phyloP scores from a whole-genome alignment of 257 asterid genomes.

The Linderniella brevidens region DNA sequence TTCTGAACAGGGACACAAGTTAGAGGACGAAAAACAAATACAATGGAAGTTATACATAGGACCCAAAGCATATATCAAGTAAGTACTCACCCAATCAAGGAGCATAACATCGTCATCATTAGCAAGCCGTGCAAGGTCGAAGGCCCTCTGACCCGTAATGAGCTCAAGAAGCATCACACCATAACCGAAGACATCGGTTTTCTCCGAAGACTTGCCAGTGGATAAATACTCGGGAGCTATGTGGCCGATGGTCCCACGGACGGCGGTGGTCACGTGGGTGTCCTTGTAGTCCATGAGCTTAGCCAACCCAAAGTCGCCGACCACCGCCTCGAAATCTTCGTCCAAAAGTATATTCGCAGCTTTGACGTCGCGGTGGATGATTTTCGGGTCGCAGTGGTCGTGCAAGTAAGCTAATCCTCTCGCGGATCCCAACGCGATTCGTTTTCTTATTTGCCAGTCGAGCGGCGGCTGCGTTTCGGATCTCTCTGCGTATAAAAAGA shows the following conservation, averaged over 20 bases:
- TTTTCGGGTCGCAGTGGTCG: conserved; percentile 81
- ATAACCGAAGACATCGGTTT: no score
- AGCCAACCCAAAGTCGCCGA: conserved; percentile 90
- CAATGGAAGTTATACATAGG: no score
- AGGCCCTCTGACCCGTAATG: conserved; percentile 83
- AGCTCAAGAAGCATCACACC: conserved; percentile 89
- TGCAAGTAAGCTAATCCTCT: conserved; percentile 90
- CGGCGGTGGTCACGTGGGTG: conserved; percentile 24
- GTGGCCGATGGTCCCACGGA: no score
- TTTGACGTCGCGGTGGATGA: conserved; percentile 84
- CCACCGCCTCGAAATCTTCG: conserved; percentile 90
- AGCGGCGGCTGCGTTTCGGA: conserved; percentile 54
- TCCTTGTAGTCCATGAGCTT: conserved; percentile 94
- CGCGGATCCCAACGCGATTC: conserved; percentile 75
- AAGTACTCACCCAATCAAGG: conserved; percentile 71
- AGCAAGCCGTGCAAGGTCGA: conserved; percentile 88
- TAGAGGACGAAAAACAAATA: no score
- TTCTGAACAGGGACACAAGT: no score
- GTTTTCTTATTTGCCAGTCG: conserved; percentile 64
- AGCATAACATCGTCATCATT: conserved; percentile 84
- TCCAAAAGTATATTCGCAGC: conserved; percentile 80
- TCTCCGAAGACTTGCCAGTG: no score
- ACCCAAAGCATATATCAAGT: no score
- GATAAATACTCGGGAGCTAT: no score
- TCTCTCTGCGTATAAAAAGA: conserved; percentile 35